Conservation (phyloP, 192 early-diverging fungal species). For the Coemansia guatemalensis region DNA sequence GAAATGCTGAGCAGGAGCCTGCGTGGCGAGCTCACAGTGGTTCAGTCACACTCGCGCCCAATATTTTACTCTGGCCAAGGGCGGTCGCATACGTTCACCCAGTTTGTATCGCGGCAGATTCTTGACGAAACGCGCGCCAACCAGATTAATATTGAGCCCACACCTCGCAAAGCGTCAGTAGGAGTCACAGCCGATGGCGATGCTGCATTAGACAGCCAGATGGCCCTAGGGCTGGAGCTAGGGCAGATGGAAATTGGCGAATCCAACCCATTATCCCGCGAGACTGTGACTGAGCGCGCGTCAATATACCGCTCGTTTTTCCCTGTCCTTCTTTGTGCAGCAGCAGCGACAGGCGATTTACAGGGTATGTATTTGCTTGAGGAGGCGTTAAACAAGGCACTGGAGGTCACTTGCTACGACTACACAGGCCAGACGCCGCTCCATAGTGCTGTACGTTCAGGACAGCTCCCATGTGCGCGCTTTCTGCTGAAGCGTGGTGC, state of each 20-base stretch:
- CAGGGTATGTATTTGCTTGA: slow-evolving; percentile 71
- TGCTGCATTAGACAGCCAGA: neutral
- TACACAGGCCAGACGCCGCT: slow-evolving; percentile 83
- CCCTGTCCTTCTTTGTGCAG: slow-evolving; percentile 83
- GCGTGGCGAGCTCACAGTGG: slow-evolving; percentile 86
- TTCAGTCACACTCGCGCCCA: slow-evolving; percentile 44
- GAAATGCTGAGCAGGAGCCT: slow-evolving; percentile 80
- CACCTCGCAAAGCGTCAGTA: slow-evolving; percentile 4
- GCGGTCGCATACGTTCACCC: slow-evolving; percentile 42
- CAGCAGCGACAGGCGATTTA: slow-evolving; percentile 81
- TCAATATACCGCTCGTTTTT: slow-evolving; percentile 76
- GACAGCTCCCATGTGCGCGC: slow-evolving; percentile 69
- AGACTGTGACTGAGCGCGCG: slow-evolving; percentile 57
- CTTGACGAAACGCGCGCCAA: slow-evolving; percentile 45
- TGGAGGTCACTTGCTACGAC: slow-evolving; percentile 73
- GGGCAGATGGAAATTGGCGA: neutral
- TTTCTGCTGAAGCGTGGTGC: slow-evolving; percentile 82
- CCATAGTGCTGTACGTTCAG: slow-evolving; percentile 81
- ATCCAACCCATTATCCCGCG: slow-evolving; percentile 23
- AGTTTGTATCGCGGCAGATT: slow-evolving; percentile 54
- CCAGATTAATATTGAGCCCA: slow-evolving; percentile 38
- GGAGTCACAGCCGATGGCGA: neutral
- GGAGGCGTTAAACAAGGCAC: slow-evolving; percentile 54
- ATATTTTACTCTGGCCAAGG: slow-evolving; percentile 43
- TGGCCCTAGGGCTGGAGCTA: too few species aligned